Evolutionary conservation across 768 basidiomycete species (phyloP), one percentile per base, ranked within the genome.

Genomic region (Tricholoma sp.): DNA sequence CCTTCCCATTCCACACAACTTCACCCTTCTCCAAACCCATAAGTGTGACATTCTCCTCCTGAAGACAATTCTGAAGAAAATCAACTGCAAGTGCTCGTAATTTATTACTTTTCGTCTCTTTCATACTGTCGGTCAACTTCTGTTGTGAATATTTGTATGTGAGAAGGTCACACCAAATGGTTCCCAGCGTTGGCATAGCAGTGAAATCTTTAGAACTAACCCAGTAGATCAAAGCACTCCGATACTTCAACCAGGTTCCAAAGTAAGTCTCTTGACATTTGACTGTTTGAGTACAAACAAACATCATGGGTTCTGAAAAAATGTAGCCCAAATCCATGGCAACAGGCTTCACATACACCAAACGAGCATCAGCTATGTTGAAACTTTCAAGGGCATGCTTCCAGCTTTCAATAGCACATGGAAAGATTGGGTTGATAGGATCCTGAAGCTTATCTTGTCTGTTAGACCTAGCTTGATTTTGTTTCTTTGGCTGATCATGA

Each of bases 191-290:
- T 18, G 50, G 50, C 3, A 10, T 18, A 35, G 50, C n/a, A 19
- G 31, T 19, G 18, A 19, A 52, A 34, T 37, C 50, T 14, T 37
- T 16, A 12, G 24, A 52, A 11, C 14, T 52, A 21, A 52, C 31
- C 3, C 8, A 22, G 35, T 51, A 57, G 5, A 57, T 50, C 9
- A 57, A 41, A 9, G 56, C 37, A 5, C 31, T 12, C 16, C 37
- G 24, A 57, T 51, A 50, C n/a, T 21, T 35, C n/a, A 57, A n/a
- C 56, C 56, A 57, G 27, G 19, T 43, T 27, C n/a, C 12, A 39
- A 21, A 57, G 21, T 27, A 51, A 43, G 16, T 29, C 3, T 39
- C 24, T 37, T n/a, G 18, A 21, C 37, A 18, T 43, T 51, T 35
- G 21, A 21, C 18, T 16, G 32, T 21, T 51, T 50, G 35, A 18